These are phyloP conservation scores for Catunica adiposa DNA, from an alignment of 2,329 filamentous ascomycete genomes.

Conservation along the genomic window DNA sequence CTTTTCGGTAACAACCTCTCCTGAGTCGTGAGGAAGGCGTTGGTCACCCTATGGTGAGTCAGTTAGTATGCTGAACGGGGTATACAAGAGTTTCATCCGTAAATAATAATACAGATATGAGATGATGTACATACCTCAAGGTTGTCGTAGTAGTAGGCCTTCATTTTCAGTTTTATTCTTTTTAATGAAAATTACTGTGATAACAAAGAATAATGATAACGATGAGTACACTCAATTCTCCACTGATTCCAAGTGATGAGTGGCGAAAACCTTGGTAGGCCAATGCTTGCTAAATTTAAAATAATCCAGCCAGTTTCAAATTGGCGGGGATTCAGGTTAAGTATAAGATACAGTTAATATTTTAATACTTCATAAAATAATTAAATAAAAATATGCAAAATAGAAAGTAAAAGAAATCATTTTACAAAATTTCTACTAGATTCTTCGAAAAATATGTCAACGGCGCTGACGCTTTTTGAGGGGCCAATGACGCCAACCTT, in stretches of 20 bases:
- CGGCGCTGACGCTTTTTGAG: constrained; percentile 4
- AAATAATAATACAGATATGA: not conserved
- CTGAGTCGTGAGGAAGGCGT: constrained; percentile 76
- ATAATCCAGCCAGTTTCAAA: no score
- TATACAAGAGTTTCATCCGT: not conserved
- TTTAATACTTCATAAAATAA: not conserved
- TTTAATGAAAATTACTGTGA: not conserved
- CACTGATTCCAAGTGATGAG: no score
- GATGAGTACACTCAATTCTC: not conserved
- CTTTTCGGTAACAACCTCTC: constrained; percentile 44
- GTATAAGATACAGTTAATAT: no score
- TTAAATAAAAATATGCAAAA: not conserved
- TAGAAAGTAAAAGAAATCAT: not conserved
- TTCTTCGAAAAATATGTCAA: not conserved
- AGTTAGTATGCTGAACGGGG: constrained; percentile 11
- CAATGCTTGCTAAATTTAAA: no score
- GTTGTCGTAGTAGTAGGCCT: constrained; percentile 42
- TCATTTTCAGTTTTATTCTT: constrained; percentile 25
- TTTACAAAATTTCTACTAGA: not conserved
- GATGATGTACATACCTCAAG: constrained; percentile 31
- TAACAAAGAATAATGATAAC: not conserved
- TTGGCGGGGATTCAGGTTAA: no score
- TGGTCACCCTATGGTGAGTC: constrained; percentile 64
- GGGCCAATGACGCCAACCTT: constrained; percentile 5
- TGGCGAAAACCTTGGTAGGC: no score